Evolutionary conservation across 2,329 filamentous ascomycete species (phyloP).

Genomic region (Sphaerulina musiva): DNA sequence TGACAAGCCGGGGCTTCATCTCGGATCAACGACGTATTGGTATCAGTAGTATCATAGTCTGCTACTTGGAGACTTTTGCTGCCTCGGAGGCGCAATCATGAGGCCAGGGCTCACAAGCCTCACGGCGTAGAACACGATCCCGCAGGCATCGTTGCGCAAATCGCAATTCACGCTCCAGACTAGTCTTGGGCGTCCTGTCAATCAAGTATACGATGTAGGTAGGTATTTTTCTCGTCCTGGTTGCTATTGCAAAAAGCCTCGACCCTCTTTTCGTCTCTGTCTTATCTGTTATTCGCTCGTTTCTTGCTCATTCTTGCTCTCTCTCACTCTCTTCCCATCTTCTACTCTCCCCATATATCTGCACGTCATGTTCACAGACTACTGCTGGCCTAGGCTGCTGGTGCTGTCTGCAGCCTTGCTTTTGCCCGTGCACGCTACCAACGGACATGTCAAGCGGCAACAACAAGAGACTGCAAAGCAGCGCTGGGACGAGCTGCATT

Average conservation of each 20-base stretch:
- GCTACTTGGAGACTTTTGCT: no score
- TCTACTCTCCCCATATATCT: neutral
- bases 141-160: no score
- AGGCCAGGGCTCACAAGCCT: no score
- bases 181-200: no score
- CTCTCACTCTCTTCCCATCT: neutral
- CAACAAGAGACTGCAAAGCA: constrained; percentile 2
- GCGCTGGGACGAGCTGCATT: constrained; percentile 14
- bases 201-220: no score
- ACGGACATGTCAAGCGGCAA: constrained; percentile 1
- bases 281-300: neutral
- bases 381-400: constrained; percentile 4
- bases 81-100: no score
- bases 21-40: no score
- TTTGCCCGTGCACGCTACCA: neutral
- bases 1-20: no score
- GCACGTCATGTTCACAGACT: constrained; percentile 7
- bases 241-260: neutral
- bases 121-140: no score
- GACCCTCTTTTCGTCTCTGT: neutral
- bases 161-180: no score
- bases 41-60: no score
- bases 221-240: neutral
- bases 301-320: constrained; percentile 2
- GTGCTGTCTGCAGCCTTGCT: constrained; percentile 1